phyloP scores from a whole-genome alignment of 2,329 filamentous ascomycete species.

The Hymenoscyphus albidus region DNA sequence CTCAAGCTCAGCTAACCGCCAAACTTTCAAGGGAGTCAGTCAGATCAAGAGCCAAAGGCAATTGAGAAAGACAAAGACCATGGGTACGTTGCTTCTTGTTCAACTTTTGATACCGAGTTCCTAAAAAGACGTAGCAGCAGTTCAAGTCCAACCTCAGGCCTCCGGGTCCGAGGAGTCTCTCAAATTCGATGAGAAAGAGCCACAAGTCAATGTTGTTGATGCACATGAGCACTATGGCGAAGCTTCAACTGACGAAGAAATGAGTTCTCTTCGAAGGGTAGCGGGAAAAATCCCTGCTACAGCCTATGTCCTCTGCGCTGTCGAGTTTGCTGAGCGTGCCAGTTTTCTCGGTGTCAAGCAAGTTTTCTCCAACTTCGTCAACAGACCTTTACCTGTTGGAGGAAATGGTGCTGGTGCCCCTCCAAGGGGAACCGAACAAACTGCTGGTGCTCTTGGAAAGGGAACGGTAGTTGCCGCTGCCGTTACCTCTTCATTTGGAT shows the following conservation, averaged over 20 bases:
- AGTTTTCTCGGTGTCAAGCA: conserved; percentile 70
- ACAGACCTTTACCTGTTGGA: conserved; percentile 52
- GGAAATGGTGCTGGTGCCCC: conserved; percentile 41
- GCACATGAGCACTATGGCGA: background rate
- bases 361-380: conserved; percentile 57
- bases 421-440: conserved; percentile 23
- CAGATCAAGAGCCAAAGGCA: background rate
- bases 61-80: background rate
- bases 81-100: background rate
- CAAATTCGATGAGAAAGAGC: conserved; percentile 20
- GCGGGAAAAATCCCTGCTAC: conserved; percentile 43
- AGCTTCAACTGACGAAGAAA: conserved; percentile 53
- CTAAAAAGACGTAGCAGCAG: background rate
- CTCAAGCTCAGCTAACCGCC: background rate
- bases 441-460: conserved; percentile 54
- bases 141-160: background rate
- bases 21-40: background rate
- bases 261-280: conserved; percentile 57
- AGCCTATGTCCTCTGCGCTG: conserved; percentile 55
- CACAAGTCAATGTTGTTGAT: conserved; percentile 12
- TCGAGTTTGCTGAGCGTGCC: conserved; percentile 73
- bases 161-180: conserved; percentile 12
- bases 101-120: background rate
- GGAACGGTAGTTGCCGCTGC: conserved; percentile 52
- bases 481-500: conserved; percentile 48